phyloP scores from a whole-genome alignment of 176 grass and related monocot species.

The Cymbopogon citratus region DNA sequence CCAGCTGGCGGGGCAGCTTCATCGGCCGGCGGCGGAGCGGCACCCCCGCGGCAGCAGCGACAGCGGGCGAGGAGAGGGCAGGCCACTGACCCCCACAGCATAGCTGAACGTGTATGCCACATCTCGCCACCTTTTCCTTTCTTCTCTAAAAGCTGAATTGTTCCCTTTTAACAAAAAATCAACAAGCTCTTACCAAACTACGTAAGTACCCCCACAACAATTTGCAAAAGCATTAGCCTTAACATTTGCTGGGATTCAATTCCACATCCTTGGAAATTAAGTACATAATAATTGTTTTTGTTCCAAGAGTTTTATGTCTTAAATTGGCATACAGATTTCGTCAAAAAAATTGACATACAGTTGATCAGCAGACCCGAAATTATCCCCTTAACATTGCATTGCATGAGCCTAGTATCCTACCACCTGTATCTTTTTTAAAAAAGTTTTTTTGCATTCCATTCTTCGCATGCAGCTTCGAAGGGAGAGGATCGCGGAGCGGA shows the following conservation, averaged over 20 bases:
- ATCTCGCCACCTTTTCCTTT: neutral
- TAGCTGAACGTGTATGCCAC: conserved; percentile 73
- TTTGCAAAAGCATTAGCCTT: neutral
- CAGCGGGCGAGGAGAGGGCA: conserved; percentile 65
- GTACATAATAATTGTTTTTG: neutral
- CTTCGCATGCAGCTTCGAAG: conserved; percentile 71
- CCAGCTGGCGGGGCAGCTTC: too few relatives aligned
- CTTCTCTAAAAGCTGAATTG: neutral
- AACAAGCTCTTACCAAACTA: neutral
- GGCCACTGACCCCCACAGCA: conserved; percentile 86
- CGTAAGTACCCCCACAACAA: neutral
- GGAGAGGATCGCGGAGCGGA: conserved; percentile 95
- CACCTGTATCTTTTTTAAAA: too few relatives aligned
- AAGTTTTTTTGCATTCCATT: neutral
- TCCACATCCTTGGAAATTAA: too few relatives aligned
- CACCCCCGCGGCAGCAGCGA: conserved; percentile 62
- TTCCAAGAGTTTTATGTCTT: neutral
- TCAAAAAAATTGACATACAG: too few relatives aligned
- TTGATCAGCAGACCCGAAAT: too few relatives aligned
- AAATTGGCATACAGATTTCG: too few relatives aligned
- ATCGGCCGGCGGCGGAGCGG: conserved; percentile 33
- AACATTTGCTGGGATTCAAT: neutral
- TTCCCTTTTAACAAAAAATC: neutral
- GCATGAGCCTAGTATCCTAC: too few relatives aligned
- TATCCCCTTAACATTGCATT: too few relatives aligned